Conservation (phyloP, 1,284 basidiomycete species). For the Fereydounia khargensis region DNA sequence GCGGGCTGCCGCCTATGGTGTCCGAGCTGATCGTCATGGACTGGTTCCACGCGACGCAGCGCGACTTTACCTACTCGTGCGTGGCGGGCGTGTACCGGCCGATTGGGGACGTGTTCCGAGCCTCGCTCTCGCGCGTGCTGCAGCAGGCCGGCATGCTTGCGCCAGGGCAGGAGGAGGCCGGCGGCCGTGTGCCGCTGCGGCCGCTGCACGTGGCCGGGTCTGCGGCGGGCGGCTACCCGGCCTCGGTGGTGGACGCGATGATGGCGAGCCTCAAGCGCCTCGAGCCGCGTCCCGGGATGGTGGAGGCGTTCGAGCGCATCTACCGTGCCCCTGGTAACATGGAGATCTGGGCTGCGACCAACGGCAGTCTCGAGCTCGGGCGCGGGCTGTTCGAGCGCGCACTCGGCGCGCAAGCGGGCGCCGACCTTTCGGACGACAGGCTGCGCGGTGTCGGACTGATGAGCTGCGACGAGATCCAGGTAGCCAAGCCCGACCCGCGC, state of each 20-base stretch:
- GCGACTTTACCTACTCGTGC: conserved; percentile 42
- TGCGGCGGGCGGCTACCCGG: conserved; percentile 19
- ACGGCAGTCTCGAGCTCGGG: conserved; percentile 34
- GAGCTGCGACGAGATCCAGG: conserved; percentile 43
- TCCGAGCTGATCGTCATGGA: conserved; percentile 47
- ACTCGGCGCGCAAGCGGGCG: conserved; percentile 20
- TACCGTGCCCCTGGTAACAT: conserved; percentile 26
- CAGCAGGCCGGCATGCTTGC: conserved; percentile 39
- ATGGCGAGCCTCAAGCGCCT: conserved; percentile 37
- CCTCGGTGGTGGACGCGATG: conserved; percentile 22
- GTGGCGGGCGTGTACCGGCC: conserved; percentile 38
- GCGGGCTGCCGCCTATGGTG: conserved; percentile 16
- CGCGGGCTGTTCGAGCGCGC: conserved; percentile 16
- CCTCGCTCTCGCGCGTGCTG: conserved; percentile 34
- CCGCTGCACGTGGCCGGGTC: background rate
- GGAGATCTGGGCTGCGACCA: conserved; percentile 45
- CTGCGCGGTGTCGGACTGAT: conserved; percentile 36
- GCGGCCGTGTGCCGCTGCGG: conserved; percentile 3
- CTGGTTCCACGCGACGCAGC: conserved; percentile 48
- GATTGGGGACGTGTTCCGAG: conserved; percentile 38
- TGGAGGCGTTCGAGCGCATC: conserved; percentile 30
- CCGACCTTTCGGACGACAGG: conserved; percentile 30
- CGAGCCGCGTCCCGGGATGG: conserved; percentile 39
- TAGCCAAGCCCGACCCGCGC: conserved; percentile 41
- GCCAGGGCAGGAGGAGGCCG: conserved; percentile 3